Evolutionary conservation across 2,329 filamentous ascomycete species (phyloP).

Genomic region (Colletotrichum lupini): DNA sequence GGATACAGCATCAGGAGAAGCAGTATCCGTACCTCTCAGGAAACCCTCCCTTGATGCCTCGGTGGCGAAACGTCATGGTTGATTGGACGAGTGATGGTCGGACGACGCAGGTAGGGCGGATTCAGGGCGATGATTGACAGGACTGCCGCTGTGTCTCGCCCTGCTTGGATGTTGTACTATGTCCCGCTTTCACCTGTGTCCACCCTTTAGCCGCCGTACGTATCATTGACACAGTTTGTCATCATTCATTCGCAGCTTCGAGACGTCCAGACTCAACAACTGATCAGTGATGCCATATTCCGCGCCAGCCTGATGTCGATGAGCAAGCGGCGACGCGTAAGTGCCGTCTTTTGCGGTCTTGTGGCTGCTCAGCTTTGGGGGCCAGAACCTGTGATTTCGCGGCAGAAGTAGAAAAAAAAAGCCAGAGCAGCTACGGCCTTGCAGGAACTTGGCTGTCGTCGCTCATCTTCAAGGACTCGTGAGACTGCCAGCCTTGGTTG

Average conservation of each 20-base stretch:
- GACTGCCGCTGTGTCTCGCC: slow-evolving; percentile 23
- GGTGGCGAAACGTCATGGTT: slow-evolving; percentile 16
- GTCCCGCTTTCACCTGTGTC: neutral
- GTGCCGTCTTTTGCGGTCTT: neutral
- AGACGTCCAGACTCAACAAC: neutral
- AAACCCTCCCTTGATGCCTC: slow-evolving; percentile 1
- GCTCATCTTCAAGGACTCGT: neutral
- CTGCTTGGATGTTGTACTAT: neutral
- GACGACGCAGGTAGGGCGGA: slow-evolving; percentile 22
- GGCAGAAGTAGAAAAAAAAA: slow-evolving; percentile 10
- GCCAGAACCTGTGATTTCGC: neutral
- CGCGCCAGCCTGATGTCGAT: slow-evolving; percentile 7
- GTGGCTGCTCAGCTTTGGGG: slow-evolving; percentile 26
- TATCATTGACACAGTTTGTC: neutral
- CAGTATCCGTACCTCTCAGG: neutral
- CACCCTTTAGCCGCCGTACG: slow-evolving; percentile 1
- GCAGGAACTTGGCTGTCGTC: neutral
- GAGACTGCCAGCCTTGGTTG: slow-evolving; percentile 18
- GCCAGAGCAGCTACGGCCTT: too few relatives aligned
- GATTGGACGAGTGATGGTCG: slow-evolving; percentile 15
- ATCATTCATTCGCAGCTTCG: neutral
- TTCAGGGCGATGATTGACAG: slow-evolving; percentile 27
- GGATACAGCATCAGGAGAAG: neutral
- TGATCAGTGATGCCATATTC: neutral
- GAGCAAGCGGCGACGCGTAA: slow-evolving; percentile 24